A percentile compares a stretch with the other conserved stretches of the same genome.
These are phyloP conservation scores for Coix lacrymajobi DNA, from an alignment of 176 grass and related monocot species.

Conservation along the genomic window DNA sequence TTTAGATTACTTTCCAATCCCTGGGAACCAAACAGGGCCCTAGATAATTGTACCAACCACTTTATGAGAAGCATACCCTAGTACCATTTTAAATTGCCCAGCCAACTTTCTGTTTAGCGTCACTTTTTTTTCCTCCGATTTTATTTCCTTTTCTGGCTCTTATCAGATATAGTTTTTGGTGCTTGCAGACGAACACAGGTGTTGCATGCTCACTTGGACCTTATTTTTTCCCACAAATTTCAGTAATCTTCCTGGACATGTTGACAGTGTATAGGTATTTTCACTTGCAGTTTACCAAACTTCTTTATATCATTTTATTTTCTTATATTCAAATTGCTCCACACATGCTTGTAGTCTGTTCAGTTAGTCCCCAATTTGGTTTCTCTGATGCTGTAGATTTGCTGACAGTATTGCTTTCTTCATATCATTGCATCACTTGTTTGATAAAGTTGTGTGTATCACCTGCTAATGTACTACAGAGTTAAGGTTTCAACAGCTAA, in stretches of 20 bases:
- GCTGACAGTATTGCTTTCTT: not conserved
- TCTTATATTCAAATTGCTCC: not conserved
- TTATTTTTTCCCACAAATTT: slow-evolving; percentile 91
- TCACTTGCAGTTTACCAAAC: not conserved
- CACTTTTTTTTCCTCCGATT: not conserved
- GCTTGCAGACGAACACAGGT: slow-evolving; percentile 93
- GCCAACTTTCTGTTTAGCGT: not conserved
- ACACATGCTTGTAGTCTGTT: not conserved
- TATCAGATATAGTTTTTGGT: not conserved
- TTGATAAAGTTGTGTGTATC: not conserved
- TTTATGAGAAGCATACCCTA: not conserved
- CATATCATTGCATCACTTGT: not conserved
- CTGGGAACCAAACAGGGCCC: no score
- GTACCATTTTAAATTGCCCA: not conserved
- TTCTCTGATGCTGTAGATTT: not conserved
- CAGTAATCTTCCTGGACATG: slow-evolving; percentile 97
- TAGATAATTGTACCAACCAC: not conserved
- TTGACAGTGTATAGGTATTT: slow-evolving; percentile 90
- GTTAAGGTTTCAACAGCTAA: not conserved
- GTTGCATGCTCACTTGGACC: slow-evolving; percentile 83
- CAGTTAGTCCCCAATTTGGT: not conserved
- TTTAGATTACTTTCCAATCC: no score
- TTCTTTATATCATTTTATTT: not conserved
- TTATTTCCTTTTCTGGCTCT: not conserved
- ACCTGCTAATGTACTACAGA: not conserved